phyloP scores from a whole-genome alignment of 805 yeast species.

The Pichia membranifaciens region DNA sequence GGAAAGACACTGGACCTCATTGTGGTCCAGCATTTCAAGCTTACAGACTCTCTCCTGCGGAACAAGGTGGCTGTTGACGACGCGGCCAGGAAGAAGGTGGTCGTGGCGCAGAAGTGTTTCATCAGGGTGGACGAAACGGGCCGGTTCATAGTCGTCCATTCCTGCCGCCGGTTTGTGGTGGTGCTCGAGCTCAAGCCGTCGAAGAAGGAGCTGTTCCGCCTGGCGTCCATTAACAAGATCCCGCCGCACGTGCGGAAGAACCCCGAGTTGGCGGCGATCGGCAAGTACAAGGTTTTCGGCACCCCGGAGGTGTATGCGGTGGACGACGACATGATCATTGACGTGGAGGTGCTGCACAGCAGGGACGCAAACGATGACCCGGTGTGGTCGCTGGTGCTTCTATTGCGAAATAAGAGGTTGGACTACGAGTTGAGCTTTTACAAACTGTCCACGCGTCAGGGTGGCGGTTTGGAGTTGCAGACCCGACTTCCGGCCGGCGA shows the following conservation, averaged over 20 bases:
- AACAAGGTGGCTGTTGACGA: neutral
- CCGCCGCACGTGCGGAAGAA: conserved; percentile 17
- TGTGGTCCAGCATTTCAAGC: conserved; percentile 16
- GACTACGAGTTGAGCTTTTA: conserved; percentile 17
- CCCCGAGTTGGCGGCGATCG: conserved; percentile 10
- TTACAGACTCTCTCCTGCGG: conserved; percentile 9
- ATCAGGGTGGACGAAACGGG: conserved; percentile 20
- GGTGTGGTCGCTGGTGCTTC: conserved; percentile 12
- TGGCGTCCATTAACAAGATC: conserved; percentile 15
- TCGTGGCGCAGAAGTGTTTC: conserved; percentile 15
- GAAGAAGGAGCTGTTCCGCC: conserved; percentile 16
- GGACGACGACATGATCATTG: conserved; percentile 15
- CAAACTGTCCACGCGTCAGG: conserved; percentile 1
- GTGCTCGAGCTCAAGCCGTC: conserved; percentile 20
- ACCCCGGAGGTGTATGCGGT: conserved; percentile 15
- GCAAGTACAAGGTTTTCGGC: conserved; percentile 17
- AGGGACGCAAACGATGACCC: conserved; percentile 5
- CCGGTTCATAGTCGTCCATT: conserved; percentile 19
- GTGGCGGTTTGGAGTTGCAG: conserved; percentile 2
- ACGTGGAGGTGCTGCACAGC: neutral
- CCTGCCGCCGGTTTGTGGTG: conserved; percentile 17
- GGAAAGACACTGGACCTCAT: conserved; percentile 3
- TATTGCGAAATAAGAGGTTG: conserved; percentile 17
- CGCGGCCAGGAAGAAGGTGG: neutral
- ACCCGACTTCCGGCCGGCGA: conserved; percentile 6